These are phyloP conservation scores for Naganishia vaughanmartiniae DNA, from an alignment of 768 basidiomycete genomes.

Conservation along the genomic window DNA sequence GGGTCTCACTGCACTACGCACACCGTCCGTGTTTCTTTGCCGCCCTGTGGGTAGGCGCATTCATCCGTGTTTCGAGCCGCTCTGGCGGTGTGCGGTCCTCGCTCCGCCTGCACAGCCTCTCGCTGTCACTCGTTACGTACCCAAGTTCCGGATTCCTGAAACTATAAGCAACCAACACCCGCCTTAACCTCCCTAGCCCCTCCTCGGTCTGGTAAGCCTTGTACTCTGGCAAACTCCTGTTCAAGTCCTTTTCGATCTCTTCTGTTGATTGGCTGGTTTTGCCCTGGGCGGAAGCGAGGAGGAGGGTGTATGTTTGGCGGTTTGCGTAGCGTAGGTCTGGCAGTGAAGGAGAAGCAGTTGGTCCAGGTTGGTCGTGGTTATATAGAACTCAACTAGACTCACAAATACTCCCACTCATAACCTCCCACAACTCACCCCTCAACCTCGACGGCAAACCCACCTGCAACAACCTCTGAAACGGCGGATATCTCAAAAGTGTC, in stretches of 20 bases:
- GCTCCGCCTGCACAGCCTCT: no score
- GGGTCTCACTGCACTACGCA: no score
- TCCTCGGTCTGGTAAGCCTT: conserved; percentile 88
- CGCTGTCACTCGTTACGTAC: no score
- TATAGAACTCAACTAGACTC: no score
- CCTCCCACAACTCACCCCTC: conserved; percentile 97
- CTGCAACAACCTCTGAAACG: conserved; percentile 94
- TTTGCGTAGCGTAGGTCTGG: conserved; percentile 74
- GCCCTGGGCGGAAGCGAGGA: conserved; percentile 74
- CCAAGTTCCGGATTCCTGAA: conserved; percentile 73
- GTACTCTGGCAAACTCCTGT: conserved; percentile 93
- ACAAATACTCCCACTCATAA: conserved; percentile 85
- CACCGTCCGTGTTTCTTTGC: no score
- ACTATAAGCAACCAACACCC: conserved; percentile 92
- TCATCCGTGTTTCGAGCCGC: no score
- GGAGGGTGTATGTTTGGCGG: conserved; percentile 72
- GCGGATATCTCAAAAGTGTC: conserved; percentile 91
- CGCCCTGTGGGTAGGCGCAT: no score
- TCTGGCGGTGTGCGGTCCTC: no score
- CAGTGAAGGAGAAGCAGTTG: background rate
- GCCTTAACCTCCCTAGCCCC: conserved; percentile 76
- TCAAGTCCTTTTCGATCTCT: conserved; percentile 97
- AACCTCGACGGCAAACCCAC: conserved; percentile 92
- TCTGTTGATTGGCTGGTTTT: conserved; percentile 84
- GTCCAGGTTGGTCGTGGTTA: no score